Evolutionary conservation across 2,329 filamentous ascomycete species (phyloP).

Genomic region (Exophiala sp.): DNA sequence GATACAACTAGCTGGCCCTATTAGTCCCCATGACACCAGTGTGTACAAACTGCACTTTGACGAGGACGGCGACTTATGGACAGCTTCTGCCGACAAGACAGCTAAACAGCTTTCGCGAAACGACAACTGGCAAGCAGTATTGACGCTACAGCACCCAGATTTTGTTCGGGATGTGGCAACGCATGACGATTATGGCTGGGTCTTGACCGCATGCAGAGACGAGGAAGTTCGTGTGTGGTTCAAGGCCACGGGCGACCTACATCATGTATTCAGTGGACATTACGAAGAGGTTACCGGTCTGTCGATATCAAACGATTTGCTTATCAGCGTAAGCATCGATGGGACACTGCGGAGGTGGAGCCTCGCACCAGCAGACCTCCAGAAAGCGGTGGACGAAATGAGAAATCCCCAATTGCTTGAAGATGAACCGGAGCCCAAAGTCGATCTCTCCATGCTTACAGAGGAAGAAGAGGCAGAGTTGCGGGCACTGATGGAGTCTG

Average conservation of each 20-base stretch:
- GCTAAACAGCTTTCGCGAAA: constrained; percentile 72
- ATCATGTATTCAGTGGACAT: constrained; percentile 75
- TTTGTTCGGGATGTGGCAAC: constrained; percentile 82
- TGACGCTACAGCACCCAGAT: constrained; percentile 74
- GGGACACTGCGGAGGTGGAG: constrained; percentile 84
- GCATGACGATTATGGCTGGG: constrained; percentile 66
- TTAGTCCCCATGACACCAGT: constrained; percentile 84
- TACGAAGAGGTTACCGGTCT: constrained; percentile 90
- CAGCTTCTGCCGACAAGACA: constrained; percentile 85
- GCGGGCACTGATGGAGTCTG: constrained; percentile 81
- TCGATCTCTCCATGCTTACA: constrained; percentile 58
- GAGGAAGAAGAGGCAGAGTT: constrained; percentile 90
- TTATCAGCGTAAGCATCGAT: constrained; percentile 86
- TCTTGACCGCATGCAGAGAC: constrained; percentile 83
- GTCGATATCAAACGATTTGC: constrained; percentile 51
- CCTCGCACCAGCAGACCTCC: constrained; percentile 60
- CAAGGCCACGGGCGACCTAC: constrained; percentile 63
- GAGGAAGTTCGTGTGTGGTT: constrained; percentile 94
- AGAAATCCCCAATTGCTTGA: constrained; percentile 43
- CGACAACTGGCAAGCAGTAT: constrained; percentile 66
- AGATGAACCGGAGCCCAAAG: constrained; percentile 45
- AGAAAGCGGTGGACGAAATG: constrained; percentile 53
- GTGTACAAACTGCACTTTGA: constrained; percentile 80
- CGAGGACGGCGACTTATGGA: constrained; percentile 75
- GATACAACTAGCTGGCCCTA: constrained; percentile 51